Percentiles rank a stretch among this genome's conserved stretches.
These are phyloP conservation scores for Aspergillus coremiiformis DNA, from an alignment of 495 filamentous ascomycete genomes.

Conservation along the genomic window DNA sequence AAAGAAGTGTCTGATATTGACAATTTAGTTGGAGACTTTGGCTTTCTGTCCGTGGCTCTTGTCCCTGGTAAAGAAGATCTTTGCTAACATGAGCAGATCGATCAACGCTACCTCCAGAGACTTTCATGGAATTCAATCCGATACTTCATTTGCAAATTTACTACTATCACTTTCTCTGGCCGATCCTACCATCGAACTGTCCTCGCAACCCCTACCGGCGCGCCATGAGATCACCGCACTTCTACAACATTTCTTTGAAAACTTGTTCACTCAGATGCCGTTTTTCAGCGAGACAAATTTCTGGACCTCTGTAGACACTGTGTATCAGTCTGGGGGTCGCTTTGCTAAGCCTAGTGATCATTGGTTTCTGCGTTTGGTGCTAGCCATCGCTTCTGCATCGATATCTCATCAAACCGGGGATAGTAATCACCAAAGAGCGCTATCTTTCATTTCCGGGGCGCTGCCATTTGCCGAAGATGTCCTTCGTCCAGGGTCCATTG, in stretches of 20 bases:
- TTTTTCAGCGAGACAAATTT: conserved; percentile 69
- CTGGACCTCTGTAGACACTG: conserved; percentile 65
- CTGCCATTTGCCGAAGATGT: conserved; percentile 70
- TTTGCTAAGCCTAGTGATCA: conserved; percentile 65
- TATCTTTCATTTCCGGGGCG: conserved; percentile 61
- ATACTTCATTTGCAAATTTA: conserved; percentile 80
- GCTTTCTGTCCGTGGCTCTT: conserved; percentile 53
- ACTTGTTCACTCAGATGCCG: conserved; percentile 70
- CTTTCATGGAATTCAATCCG: conserved; percentile 76
- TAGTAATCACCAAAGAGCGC: conserved; percentile 52
- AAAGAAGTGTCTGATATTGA: conserved; percentile 70
- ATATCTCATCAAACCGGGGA: conserved; percentile 63
- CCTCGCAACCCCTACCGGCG: conserved; percentile 54
- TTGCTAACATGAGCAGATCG: conserved; percentile 44
- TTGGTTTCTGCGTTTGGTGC: conserved; percentile 81
- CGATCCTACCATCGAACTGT: conserved; percentile 52
- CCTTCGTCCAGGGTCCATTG: conserved; percentile 70
- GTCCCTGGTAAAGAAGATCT: not conserved
- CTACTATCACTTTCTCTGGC: conserved; percentile 66
- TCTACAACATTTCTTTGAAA: conserved; percentile 75
- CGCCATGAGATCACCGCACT: conserved; percentile 56
- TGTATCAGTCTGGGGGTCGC: conserved; percentile 59
- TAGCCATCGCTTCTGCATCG: conserved; percentile 69
- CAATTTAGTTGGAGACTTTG: conserved; percentile 73
- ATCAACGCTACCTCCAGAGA: conserved; percentile 89